phyloP scores from a whole-genome alignment of 106 monocot species.

The Dioscorea dumetorum region DNA sequence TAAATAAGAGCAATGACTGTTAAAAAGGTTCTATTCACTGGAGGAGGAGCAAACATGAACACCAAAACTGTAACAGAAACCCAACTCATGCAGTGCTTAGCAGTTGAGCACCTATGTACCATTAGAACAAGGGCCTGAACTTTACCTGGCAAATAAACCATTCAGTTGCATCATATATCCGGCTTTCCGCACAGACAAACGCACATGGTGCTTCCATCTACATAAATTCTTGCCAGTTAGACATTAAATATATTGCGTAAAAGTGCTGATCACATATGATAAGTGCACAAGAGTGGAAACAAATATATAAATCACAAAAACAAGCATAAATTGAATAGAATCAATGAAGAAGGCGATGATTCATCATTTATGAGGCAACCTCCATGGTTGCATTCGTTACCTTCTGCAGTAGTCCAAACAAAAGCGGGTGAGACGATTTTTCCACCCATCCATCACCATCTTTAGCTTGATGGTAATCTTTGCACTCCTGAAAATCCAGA shows the following conservation, averaged over 20 bases:
- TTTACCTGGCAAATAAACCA: slow-evolving; percentile 96
- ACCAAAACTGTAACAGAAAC: no score
- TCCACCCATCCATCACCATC: slow-evolving; percentile 99
- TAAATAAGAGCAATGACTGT: no score
- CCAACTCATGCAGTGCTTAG: no score
- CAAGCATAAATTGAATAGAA: slow-evolving; percentile 1
- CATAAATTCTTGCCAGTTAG: slow-evolving; percentile 2
- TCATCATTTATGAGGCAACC: no score
- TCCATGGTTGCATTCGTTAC: slow-evolving; percentile 14
- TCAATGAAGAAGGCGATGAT: no score
- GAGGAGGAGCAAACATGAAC: no score
- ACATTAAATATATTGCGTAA: not conserved
- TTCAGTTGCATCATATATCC: slow-evolving; percentile 77
- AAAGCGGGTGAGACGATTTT: slow-evolving; percentile 67
- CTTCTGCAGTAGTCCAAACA: slow-evolving; percentile 89
- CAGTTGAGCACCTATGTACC: not conserved
- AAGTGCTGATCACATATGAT: not conserved
- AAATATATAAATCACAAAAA: not conserved
- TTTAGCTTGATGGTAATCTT: slow-evolving; percentile 88
- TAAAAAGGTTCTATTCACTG: no score
- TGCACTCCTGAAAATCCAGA: slow-evolving; percentile 59
- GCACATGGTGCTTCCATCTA: slow-evolving; percentile 71
- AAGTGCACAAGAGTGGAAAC: not conserved
- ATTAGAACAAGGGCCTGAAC: slow-evolving; percentile 5
- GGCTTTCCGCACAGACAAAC: slow-evolving; percentile 79